Percentiles rank a stretch among this genome's conserved stretches.
Conservation (phyloP, 441 rosid species). For the Populus hybrid region DNA sequence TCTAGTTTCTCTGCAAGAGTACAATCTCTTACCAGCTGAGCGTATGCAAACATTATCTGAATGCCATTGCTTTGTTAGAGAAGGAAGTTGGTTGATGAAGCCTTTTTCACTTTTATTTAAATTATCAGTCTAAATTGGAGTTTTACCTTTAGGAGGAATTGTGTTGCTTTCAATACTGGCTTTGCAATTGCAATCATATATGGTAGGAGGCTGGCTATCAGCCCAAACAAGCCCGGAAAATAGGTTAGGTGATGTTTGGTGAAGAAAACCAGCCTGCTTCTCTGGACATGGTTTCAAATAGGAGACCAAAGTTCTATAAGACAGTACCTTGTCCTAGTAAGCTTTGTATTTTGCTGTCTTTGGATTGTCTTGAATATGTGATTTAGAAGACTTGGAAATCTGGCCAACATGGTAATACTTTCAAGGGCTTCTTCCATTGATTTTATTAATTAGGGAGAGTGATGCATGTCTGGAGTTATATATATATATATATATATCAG, state of each 20-base stretch:
- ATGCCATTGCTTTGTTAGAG: neutral
- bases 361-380: neutral
- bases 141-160: neutral
- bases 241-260: neutral
- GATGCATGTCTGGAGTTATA: constrained; percentile 1
- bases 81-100: neutral
- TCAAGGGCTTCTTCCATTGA: neutral
- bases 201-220: constrained; percentile 8
- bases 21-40: neutral
- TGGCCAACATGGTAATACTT: neutral
- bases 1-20: neutral
- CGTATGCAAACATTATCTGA: neutral
- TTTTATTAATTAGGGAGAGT: neutral
- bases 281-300: neutral
- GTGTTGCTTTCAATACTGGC: neutral
- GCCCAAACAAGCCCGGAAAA: constrained; percentile 2
- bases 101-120: neutral
- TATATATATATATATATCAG: neutral
- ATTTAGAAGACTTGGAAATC: neutral
- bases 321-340: neutral
- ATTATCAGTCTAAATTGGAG: neutral
- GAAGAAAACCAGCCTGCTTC: constrained; percentile 3
- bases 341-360: constrained; percentile 4
- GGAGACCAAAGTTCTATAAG: neutral
- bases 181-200: neutral